phyloP scores from a whole-genome alignment of 495 filamentous ascomycete species.

The Margaritispora aquatica region DNA sequence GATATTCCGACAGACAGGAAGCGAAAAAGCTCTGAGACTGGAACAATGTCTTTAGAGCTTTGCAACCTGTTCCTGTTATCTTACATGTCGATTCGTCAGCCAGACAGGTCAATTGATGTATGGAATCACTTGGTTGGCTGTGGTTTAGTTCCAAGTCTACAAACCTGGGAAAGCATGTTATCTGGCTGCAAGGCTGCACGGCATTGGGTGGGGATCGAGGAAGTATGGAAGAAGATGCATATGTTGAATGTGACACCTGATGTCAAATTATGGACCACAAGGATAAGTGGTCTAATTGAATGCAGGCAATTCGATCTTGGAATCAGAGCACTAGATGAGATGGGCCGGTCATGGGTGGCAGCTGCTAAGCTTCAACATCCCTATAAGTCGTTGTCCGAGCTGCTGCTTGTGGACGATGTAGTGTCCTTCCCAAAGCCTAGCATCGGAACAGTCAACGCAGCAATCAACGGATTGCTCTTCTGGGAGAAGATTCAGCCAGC shows the following conservation, averaged over 20 bases:
- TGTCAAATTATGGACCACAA: conserved; percentile 49
- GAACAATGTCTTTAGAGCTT: conserved; percentile 24
- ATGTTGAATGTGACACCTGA: conserved; percentile 48
- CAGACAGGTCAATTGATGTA: conserved; percentile 44
- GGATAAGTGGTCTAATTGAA: conserved; percentile 53
- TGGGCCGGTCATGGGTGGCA: conserved; percentile 47
- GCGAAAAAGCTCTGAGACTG: neutral
- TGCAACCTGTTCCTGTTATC: conserved; percentile 50
- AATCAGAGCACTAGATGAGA: conserved; percentile 51
- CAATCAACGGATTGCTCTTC: conserved; percentile 41
- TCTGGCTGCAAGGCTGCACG: conserved; percentile 43
- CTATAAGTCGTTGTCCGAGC: conserved; percentile 1
- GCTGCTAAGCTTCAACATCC: conserved; percentile 20
- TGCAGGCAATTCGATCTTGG: conserved; percentile 38
- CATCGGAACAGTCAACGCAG: conserved; percentile 57
- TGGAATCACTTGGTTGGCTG: conserved; percentile 51
- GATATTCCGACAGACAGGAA: neutral
- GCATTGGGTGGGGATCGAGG: conserved; percentile 44
- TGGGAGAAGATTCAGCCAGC: conserved; percentile 35
- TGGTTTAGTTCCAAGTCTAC: conserved; percentile 43
- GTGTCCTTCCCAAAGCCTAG: conserved; percentile 44
- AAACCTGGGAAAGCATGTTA: conserved; percentile 60
- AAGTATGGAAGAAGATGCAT: conserved; percentile 52
- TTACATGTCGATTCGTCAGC: conserved; percentile 42
- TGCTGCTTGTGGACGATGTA: conserved; percentile 24